A percentile compares a stretch with the other conserved stretches of the same genome.
phyloP scores from a whole-genome alignment of 495 filamentous ascomycete species.

The Hypoxylon trugodes region DNA sequence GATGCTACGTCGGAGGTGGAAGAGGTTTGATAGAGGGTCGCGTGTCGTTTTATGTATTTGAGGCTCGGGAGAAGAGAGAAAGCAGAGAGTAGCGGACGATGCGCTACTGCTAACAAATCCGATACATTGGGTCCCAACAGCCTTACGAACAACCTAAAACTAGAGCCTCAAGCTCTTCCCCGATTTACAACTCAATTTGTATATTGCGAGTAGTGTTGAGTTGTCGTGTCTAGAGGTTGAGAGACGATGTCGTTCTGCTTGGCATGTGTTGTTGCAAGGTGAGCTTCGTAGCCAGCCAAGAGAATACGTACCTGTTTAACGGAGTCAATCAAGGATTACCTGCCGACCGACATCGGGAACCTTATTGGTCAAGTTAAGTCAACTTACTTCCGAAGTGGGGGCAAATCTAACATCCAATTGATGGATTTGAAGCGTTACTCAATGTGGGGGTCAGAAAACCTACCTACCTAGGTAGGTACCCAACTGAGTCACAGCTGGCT shows the following conservation, averaged over 20 bases:
- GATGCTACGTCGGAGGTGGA: constrained; percentile 15
- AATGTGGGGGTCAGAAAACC: constrained; percentile 18
- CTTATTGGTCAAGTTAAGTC: constrained; percentile 18
- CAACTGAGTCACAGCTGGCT: constrained; percentile 29
- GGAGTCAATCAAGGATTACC: constrained; percentile 4
- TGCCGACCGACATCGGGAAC: constrained; percentile 5
- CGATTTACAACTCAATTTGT: background rate
- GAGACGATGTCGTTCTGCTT: constrained; percentile 11
- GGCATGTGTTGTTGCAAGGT: constrained; percentile 14
- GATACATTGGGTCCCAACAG: constrained; percentile 54
- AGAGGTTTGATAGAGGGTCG: background rate
- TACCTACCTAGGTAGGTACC: background rate
- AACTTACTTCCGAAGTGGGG: background rate
- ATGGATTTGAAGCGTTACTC: constrained; percentile 1
- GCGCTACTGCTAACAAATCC: constrained; percentile 39
- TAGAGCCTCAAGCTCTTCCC: constrained; percentile 12
- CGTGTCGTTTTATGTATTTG: background rate
- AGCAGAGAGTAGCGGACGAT: constrained; percentile 40
- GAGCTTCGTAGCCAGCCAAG: constrained; percentile 1
- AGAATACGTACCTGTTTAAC: constrained; percentile 22
- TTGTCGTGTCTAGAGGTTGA: constrained; percentile 1
- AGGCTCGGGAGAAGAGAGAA: constrained; percentile 16
- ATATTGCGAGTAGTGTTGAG: constrained; percentile 1
- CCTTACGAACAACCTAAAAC: constrained; percentile 48
- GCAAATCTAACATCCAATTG: too few species aligned